Percentiles rank a stretch among this genome's conserved stretches.
These are phyloP conservation scores for Leccinum disarticulatum DNA, from an alignment of 768 basidiomycete genomes.

Conservation along the genomic window DNA sequence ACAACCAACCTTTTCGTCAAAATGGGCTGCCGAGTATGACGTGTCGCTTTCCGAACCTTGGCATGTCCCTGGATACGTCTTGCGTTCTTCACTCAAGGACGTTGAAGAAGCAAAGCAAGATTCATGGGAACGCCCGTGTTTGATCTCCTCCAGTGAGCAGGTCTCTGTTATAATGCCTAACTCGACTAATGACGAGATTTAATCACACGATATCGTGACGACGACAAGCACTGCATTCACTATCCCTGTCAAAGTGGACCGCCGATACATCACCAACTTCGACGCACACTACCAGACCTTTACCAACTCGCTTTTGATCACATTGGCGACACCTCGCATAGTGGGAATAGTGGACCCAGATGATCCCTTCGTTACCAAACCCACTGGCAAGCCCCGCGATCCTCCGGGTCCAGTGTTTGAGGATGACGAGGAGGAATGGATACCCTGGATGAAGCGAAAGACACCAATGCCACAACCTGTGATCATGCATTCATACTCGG, in stretches of 20 bases:
- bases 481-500: not conserved
- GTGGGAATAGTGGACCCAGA: not conserved
- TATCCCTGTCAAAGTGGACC: not conserved
- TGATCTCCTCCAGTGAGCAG: not conserved
- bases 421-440: conserved; percentile 12
- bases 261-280: not conserved
- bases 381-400: not conserved
- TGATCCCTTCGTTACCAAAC: not conserved
- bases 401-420: not conserved
- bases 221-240: not conserved
- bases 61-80: not conserved
- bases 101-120: not conserved
- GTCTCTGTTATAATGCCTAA: not conserved
- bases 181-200: not conserved
- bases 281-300: conserved; percentile 5
- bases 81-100: conserved; percentile 1
- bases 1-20: not conserved
- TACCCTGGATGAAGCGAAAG: conserved; percentile 3
- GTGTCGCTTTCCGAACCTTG: not conserved
- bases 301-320: not conserved
- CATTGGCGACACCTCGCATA: not conserved
- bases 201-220: not conserved
- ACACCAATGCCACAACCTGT: too few species aligned
- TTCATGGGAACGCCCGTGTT: not conserved
- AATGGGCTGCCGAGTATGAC: not conserved